A percentile compares a stretch with the other conserved stretches of the same genome.
Conservation (phyloP, 305 asterid genomes). For the Fraxinus nigra region DNA sequence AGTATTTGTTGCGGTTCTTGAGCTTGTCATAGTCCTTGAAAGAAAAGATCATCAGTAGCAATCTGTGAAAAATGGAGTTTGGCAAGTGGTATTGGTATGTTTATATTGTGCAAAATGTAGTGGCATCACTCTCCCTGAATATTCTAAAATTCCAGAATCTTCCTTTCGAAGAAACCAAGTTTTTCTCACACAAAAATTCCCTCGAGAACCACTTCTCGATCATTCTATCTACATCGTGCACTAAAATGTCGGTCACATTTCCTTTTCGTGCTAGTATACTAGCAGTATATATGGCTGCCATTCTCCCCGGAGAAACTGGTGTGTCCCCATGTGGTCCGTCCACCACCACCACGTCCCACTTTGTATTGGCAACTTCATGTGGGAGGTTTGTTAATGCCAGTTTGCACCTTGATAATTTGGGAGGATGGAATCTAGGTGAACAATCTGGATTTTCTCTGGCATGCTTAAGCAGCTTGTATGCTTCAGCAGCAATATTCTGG, state of each 20-base stretch:
- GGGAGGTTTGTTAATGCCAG: conserved; percentile 55
- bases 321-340: conserved; percentile 71
- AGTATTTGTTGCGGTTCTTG: background rate
- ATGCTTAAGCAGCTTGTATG: conserved; percentile 57
- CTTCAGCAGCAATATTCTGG: conserved; percentile 59
- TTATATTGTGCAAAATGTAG: conserved; percentile 47
- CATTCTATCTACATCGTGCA: conserved; percentile 70
- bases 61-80: conserved; percentile 10
- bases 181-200: conserved; percentile 79
- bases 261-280: conserved; percentile 64
- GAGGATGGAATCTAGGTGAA: conserved; percentile 20
- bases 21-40: background rate
- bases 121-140: conserved; percentile 34
- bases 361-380: conserved; percentile 32
- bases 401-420: conserved; percentile 41
- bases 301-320: conserved; percentile 72
- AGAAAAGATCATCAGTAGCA: background rate
- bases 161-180: conserved; percentile 77
- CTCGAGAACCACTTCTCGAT: conserved; percentile 85
- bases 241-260: conserved; percentile 47
- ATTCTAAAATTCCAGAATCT: conserved; percentile 69
- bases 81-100: background rate
- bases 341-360: conserved; percentile 74
- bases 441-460: conserved; percentile 51
- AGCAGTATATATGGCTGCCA: conserved; percentile 74